Evolutionary conservation across 106 monocot species (phyloP).

Genomic region (Dioscorea alata): DNA sequence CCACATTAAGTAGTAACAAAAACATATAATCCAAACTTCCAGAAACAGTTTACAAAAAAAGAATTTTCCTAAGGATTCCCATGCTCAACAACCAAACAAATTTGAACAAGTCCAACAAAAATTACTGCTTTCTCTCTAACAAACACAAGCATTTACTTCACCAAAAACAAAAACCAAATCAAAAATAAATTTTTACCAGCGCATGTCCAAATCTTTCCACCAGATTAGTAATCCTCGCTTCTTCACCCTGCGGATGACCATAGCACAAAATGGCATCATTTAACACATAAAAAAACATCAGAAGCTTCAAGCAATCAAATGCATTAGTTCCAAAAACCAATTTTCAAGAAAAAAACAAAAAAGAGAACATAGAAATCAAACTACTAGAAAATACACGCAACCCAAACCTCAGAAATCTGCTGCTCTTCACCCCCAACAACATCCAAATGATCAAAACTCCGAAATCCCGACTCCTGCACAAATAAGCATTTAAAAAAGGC

Average conservation of each 20-base stretch:
- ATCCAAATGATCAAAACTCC: not conserved
- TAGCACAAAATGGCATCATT: too few species aligned
- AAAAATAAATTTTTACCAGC: not conserved
- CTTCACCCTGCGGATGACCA: not conserved
- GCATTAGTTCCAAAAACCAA: not conserved
- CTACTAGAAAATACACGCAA: not conserved
- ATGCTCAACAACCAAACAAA: not conserved
- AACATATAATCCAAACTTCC: too few species aligned
- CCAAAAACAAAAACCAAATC: not conserved
- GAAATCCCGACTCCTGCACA: not conserved
- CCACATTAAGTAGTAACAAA: too few species aligned
- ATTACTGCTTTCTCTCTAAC: not conserved
- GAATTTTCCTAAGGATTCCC: too few species aligned
- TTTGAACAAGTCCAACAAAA: not conserved
- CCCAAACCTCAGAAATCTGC: not conserved
- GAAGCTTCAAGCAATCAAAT: too few species aligned
- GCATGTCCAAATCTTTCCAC: conserved; percentile 4
- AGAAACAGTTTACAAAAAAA: too few species aligned
- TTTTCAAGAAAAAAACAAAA: not conserved
- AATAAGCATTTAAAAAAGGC: not conserved
- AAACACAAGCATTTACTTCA: not conserved
- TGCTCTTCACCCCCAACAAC: not conserved
- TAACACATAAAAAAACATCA: not conserved
- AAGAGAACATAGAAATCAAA: too few species aligned
- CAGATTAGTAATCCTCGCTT: conserved; percentile 4